Conservation (phyloP, 805 yeast genomes). For the Kodamaea laetipori region DNA sequence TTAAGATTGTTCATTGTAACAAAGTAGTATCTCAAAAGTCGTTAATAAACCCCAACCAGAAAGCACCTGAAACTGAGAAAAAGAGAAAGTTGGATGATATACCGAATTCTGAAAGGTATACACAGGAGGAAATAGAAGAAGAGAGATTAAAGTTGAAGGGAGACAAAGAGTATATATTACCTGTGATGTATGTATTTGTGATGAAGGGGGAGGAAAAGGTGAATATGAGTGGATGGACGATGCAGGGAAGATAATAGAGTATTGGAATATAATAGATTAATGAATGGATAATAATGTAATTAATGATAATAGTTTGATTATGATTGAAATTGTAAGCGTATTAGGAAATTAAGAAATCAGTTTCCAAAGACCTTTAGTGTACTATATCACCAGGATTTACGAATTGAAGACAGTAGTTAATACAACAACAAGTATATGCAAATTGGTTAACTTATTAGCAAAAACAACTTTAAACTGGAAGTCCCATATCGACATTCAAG, state of each 20-base stretch:
- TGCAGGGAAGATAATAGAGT: constrained; percentile 8
- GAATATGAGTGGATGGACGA: constrained; percentile 21
- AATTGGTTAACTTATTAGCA: too few relatives aligned
- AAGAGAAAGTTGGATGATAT: background rate
- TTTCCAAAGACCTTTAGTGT: too few relatives aligned
- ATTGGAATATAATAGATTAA: background rate
- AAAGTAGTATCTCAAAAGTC: constrained; percentile 19
- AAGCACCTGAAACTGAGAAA: background rate
- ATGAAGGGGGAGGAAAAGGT: constrained; percentile 9
- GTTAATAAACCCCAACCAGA: constrained; percentile 13
- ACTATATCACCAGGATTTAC: too few relatives aligned
- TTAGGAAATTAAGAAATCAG: too few relatives aligned
- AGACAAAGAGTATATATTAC: constrained; percentile 23
- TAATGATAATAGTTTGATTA: too few relatives aligned
- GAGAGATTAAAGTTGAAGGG: constrained; percentile 21
- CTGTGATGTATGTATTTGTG: constrained; percentile 22
- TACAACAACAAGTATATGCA: too few relatives aligned
- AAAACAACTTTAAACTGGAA: too few relatives aligned
- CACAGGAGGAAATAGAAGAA: constrained; percentile 15
- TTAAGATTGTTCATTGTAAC: constrained; percentile 20
- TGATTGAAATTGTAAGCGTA: too few relatives aligned
- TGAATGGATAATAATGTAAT: background rate
- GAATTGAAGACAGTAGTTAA: too few relatives aligned
- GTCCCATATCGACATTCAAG: too few relatives aligned
- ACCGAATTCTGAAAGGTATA: background rate